These are phyloP conservation scores for Gnomoniopsis smithogilvyi DNA, from an alignment of 2,329 filamentous ascomycete species.

Conservation along the genomic window DNA sequence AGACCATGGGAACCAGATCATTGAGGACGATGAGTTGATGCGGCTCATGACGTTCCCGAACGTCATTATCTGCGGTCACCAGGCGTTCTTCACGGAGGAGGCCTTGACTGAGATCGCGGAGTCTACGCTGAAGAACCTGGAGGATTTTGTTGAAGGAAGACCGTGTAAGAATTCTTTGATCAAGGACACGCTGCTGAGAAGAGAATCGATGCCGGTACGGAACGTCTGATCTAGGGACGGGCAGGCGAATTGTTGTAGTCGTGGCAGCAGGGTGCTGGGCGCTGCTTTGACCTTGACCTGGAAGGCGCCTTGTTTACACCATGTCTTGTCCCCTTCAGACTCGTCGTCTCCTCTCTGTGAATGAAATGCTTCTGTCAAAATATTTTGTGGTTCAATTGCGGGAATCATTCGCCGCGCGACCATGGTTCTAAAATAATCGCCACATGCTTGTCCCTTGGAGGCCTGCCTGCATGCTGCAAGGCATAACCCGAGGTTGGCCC, in stretches of 20 bases:
- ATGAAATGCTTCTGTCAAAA: no score
- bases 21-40: constrained; percentile 64
- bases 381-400: no score
- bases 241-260: neutral
- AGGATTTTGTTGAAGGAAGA: constrained; percentile 36
- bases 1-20: constrained; percentile 62
- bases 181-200: constrained; percentile 2
- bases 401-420: neutral
- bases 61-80: constrained; percentile 64
- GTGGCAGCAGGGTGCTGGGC: neutral
- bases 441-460: neutral
- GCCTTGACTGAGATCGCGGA: constrained; percentile 62
- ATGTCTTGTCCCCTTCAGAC: neutral
- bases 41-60: constrained; percentile 67
- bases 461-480: neutral
- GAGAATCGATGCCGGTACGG: constrained; percentile 7
- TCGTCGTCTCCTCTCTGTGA: neutral
- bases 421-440: neutral
- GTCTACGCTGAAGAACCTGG: constrained; percentile 55
- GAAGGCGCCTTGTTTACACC: neutral
- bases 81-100: constrained; percentile 67
- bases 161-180: constrained; percentile 38
- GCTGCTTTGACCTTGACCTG: neutral
- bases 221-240: constrained; percentile 3
- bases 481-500: neutral